These are phyloP conservation scores for Aureococcus anophagefferens DNA, from an alignment of 108 stramenopile genomes.

Conservation along the genomic window DNA sequence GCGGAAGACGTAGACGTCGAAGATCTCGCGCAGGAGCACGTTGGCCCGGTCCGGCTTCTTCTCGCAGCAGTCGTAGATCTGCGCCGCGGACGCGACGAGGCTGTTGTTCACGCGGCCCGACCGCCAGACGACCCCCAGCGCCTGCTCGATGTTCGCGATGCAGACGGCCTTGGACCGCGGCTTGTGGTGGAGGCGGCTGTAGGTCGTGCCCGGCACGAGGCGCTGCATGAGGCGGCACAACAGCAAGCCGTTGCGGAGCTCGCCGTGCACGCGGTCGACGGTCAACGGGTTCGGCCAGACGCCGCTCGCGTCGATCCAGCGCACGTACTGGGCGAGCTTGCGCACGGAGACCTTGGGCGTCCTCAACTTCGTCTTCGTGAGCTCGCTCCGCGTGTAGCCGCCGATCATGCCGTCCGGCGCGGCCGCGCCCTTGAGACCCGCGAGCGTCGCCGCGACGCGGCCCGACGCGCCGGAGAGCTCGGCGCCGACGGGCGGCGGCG, in stretches of 20 bases:
- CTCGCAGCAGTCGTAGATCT: slow-evolving; percentile 8
- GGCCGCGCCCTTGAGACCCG: too few relatives aligned
- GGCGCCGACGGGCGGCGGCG: too few relatives aligned
- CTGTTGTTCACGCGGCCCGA: slow-evolving; percentile 13
- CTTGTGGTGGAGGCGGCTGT: slow-evolving; percentile 4
- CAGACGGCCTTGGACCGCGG: neutral
- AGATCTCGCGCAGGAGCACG: slow-evolving; percentile 7
- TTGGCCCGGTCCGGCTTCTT: neutral
- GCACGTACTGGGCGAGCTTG: neutral
- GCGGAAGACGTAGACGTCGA: slow-evolving; percentile 16
- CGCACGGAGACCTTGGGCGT: slow-evolving; percentile 17
- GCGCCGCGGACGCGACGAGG: slow-evolving; percentile 2
- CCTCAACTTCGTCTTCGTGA: slow-evolving; percentile 5
- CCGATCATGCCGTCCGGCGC: neutral
- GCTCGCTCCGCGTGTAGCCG: slow-evolving; percentile 3
- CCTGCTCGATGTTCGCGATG: slow-evolving; percentile 13
- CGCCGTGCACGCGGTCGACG: slow-evolving; percentile 1
- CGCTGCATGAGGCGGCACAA: slow-evolving; percentile 10
- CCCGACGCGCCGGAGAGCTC: too few relatives aligned
- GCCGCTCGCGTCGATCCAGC: slow-evolving; percentile 6
- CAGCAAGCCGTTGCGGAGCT: slow-evolving; percentile 8
- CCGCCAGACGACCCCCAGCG: slow-evolving; percentile 20
- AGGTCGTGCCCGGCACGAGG: slow-evolving; percentile 5
- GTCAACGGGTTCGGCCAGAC: neutral
- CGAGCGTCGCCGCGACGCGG: too few relatives aligned